Evolutionary conservation across 768 basidiomycete genomes (phyloP), one percentile per base, ranked within the genome.

Genomic region (Collybia nuda): DNA sequence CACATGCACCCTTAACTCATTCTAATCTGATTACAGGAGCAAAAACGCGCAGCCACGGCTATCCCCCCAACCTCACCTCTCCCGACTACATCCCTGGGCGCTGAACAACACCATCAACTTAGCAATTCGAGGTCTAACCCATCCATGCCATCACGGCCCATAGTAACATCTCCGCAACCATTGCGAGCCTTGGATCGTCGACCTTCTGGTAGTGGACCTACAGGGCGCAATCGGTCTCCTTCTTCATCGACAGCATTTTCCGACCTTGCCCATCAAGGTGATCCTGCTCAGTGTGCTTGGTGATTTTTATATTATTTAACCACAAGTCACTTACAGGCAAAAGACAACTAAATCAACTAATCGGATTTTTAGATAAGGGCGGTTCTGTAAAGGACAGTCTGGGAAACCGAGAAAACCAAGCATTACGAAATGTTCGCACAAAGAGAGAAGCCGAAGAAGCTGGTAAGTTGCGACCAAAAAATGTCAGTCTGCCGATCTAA

Each of bases 381-480:
- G 80, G 79, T 32, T 74, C 77, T 56, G 77, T 77, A 17, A 86
- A 85, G 56, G 87, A 88, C 52, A 68, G 73, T 9, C 62, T 80
- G 43, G 80, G 81, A 24, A 77, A 78, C 11, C 77, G 84, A 28
- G 81, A 86, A 60, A 87, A 77, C 51, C 75, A 74, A 47, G 86
- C 92, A 1, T 71, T 94, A 52, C 81, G 86, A 45, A 79, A 84
- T 21, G 89, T 92, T 15, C 84, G 88, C 36, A 84, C 88, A 19
- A 95, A 93, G 69, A 77, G 94, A 43, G 93, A 97, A 57, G 86
- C 88, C 4, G 93, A 96, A 29, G 93, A 96, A 65, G 93, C 93
- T 51, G 90, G 92, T 88, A 51, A 54, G 77, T 64, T 15, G 6
- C 21, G 47, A 47, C 6, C 26, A 17, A 19, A 12, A 14, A 43